phyloP scores from a whole-genome alignment of 2,329 filamentous ascomycete species.

The Monosporascus cannonballus region DNA sequence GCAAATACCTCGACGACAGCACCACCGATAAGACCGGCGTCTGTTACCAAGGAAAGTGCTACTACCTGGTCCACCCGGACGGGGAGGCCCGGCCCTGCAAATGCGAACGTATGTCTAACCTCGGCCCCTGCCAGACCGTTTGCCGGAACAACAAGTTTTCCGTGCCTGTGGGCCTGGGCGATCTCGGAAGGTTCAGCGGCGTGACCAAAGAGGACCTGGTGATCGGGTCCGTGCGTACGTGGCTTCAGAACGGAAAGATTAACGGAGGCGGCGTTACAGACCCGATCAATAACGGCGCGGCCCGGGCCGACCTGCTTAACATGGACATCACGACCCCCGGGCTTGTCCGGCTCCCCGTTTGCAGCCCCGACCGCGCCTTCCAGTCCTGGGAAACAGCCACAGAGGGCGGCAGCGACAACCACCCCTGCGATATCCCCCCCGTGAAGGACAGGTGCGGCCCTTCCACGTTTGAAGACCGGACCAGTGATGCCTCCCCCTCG shows the following conservation, averaged over 20 bases:
- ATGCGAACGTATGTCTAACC: no score
- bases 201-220: slow-evolving; percentile 16
- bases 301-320: slow-evolving; percentile 18
- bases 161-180: slow-evolving; percentile 20
- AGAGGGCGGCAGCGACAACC: slow-evolving; percentile 17
- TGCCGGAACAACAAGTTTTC: slow-evolving; percentile 20
- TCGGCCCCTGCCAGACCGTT: slow-evolving; percentile 3
- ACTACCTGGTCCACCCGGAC: no score
- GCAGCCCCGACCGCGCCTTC: slow-evolving; percentile 26
- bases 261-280: slow-evolving; percentile 24
- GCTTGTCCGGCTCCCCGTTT: slow-evolving; percentile 32
- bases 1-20: no score
- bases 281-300: slow-evolving; percentile 11
- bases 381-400: slow-evolving; percentile 24
- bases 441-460: slow-evolving; percentile 20
- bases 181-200: slow-evolving; percentile 20
- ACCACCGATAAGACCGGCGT: no score
- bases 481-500: slow-evolving; percentile 26
- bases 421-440: slow-evolving; percentile 28
- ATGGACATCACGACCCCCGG: slow-evolving; percentile 29
- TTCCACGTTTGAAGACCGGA: slow-evolving; percentile 28
- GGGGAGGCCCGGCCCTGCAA: no score
- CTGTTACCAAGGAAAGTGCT: no score
- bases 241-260: slow-evolving; percentile 21
- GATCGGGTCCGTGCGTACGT: slow-evolving; percentile 18